Evolutionary conservation across 192 early-diverging fungal species (phyloP).

Genomic region (Thamnidium elegans): DNA sequence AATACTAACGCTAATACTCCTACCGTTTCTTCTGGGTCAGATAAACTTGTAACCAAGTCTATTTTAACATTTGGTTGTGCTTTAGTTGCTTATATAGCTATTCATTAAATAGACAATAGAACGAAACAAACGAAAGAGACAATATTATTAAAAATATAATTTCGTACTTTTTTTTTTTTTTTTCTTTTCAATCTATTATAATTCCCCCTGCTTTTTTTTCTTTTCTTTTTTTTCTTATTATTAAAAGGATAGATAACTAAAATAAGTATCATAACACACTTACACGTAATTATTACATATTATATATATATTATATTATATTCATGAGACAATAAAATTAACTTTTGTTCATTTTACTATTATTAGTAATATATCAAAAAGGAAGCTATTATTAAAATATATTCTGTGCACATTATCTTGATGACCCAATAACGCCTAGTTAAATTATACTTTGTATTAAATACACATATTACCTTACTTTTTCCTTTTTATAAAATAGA

Average conservation of each 20-base stretch:
- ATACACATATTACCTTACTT: too few species aligned
- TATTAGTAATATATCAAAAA: too few species aligned
- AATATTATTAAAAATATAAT: not conserved
- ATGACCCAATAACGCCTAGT: slow-evolving; percentile 6
- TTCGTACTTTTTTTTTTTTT: not conserved
- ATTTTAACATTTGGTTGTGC: not conserved
- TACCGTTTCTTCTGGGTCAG: not conserved
- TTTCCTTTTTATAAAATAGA: too few species aligned
- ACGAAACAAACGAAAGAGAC: not conserved
- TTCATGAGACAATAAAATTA: not conserved
- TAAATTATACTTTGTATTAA: not conserved
- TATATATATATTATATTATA: slow-evolving; percentile 13
- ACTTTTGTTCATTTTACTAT: not conserved
- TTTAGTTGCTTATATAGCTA: slow-evolving; percentile 1
- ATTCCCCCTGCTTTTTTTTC: not conserved
- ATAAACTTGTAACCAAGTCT: not conserved
- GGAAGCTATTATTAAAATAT: not conserved
- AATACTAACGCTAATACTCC: not conserved
- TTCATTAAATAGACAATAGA: slow-evolving; percentile 13
- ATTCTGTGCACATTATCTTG: not conserved
- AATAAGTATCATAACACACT: too few species aligned
- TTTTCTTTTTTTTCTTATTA: not conserved
- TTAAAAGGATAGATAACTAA: not conserved
- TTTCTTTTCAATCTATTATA: too few species aligned
- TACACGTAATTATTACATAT: not conserved